Base-by-base conservation (phyloP, 192 early-diverging fungal genomes). In the Coemansia sp. region DNA sequence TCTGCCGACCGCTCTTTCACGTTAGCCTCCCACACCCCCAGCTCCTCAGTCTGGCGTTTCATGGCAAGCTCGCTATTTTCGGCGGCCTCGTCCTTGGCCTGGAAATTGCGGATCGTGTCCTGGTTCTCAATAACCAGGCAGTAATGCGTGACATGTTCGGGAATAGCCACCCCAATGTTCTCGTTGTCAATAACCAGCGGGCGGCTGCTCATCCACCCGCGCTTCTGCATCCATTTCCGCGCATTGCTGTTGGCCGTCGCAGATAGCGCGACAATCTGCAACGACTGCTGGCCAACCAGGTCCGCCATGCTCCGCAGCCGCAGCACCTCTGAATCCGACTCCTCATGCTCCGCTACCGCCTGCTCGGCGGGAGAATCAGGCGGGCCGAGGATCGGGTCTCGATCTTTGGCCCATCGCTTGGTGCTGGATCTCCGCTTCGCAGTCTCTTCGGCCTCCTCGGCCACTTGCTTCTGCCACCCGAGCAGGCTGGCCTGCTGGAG, bases 91-190 rank as follows among this genome's bases (percentile, higher is more conserved):
- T 28, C 54, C 12, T 58, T 68, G 6, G 31, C 44, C 8, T 47
- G 69, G 9, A 77, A 31, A 52, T 77, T 77, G 16, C 74, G 60
- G 30, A 77, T 65, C 1, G 42, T n/a, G 6, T 55, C 12, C 0
- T 60, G 46, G 50, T 77, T 33, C 43, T 71, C 74, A 53, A 77
- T 59, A 3, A 77, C 67, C 30, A 77, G 12, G 35, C 74, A 77
- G 35, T 67, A 55, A 60, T 77, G 74, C 12, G n/a, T 55, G 19
- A 57, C 65, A 8, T 30, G 7, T 1, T 14, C 6, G 0, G 67
- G 67, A 31, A 53, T 23, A 28, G 50, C 6, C 11, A 19, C 28
- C 11, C 25, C 28, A n/a, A 7, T 50, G n/a, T 53, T 29, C 19
- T 21, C 31, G 12, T 58, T 58, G 22, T 58, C 63, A 2, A 62